Percentiles rank a stretch among this genome's conserved stretches.
phyloP scores from a whole-genome alignment of 495 filamentous ascomycete genomes.

The Halenospora varia region DNA sequence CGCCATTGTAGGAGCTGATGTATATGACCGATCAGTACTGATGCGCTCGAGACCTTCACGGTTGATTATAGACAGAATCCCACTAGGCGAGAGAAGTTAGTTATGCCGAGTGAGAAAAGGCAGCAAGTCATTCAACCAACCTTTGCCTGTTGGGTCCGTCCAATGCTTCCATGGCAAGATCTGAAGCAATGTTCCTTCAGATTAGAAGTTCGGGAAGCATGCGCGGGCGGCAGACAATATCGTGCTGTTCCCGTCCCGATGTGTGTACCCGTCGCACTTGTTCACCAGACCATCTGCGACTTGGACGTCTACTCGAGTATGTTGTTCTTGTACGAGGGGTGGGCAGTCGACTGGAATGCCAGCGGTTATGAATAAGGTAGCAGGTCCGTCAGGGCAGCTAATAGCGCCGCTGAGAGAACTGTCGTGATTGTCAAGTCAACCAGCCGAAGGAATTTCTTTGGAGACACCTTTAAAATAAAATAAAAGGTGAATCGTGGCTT shows the following conservation, averaged over 20 bases:
- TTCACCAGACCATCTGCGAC: conserved; percentile 25
- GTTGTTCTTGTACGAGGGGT: conserved; percentile 11
- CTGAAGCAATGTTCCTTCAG: conserved; percentile 7
- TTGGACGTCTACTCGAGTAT: conserved; percentile 21
- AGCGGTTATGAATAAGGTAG: conserved; percentile 5
- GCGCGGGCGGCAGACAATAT: conserved; percentile 25
- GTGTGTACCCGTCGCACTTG: conserved; percentile 24
- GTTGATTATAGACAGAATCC: conserved; percentile 20
- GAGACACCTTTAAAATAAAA: conserved; percentile 6
- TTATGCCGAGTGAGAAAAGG: not conserved
- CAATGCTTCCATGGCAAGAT: conserved; percentile 21
- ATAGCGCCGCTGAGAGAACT: not conserved
- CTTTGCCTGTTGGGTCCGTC: conserved; percentile 18
- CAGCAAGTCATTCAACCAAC: conserved; percentile 4
- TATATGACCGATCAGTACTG: conserved; percentile 15
- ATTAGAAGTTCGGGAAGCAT: conserved; percentile 17
- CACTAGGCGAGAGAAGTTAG: conserved; percentile 9
- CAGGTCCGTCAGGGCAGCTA: not conserved
- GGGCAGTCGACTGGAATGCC: conserved; percentile 10
- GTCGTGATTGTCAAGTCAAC: conserved; percentile 8
- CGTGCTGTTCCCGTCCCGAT: conserved; percentile 26
- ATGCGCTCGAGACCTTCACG: conserved; percentile 17
- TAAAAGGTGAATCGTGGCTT: not conserved
- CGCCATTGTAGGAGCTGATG: conserved; percentile 21
- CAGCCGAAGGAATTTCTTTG: not conserved